Conservation (phyloP, 495 filamentous ascomycete species). For the Aspergillus sclerotioniger region DNA sequence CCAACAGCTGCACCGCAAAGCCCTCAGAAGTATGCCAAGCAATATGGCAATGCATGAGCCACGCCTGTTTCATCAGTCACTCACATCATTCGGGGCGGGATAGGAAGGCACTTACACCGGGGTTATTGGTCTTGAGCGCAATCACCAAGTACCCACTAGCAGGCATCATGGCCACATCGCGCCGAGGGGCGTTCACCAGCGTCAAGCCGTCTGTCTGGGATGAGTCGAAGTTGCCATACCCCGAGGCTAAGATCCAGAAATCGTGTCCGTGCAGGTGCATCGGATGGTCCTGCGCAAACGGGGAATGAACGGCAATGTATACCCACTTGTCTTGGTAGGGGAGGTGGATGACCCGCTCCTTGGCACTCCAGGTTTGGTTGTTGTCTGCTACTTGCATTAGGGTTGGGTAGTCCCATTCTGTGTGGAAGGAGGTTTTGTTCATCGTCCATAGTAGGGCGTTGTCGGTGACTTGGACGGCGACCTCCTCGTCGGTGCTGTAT, state of each 20-base stretch:
- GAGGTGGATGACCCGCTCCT: slow-evolving; percentile 35
- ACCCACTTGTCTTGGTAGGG: slow-evolving; percentile 62
- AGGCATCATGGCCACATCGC: slow-evolving; percentile 58
- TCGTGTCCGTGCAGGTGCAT: slow-evolving; percentile 85
- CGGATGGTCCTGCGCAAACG: slow-evolving; percentile 65
- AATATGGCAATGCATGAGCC: slow-evolving; percentile 54
- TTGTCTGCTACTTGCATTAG: slow-evolving; percentile 19
- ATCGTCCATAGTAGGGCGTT: slow-evolving; percentile 1
- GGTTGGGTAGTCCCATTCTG: slow-evolving; percentile 24
- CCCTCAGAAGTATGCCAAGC: slow-evolving; percentile 44
- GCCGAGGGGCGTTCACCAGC: slow-evolving; percentile 47
- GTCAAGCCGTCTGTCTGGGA: slow-evolving; percentile 3
- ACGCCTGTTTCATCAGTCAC: slow-evolving; percentile 22
- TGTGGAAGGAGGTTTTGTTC: slow-evolving; percentile 25
- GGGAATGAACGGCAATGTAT: slow-evolving; percentile 51
- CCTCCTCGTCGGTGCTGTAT: neutral
- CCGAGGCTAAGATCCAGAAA: slow-evolving; percentile 53
- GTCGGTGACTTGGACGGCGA: slow-evolving; percentile 12
- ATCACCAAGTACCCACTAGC: slow-evolving; percentile 42
- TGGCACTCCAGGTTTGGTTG: slow-evolving; percentile 12
- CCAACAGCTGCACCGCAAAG: slow-evolving; percentile 45
- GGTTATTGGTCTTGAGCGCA: slow-evolving; percentile 53
- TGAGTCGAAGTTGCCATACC: slow-evolving; percentile 24
- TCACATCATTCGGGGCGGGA: neutral
- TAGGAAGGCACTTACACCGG: slow-evolving; percentile 22